A percentile compares a stretch with the other conserved stretches of the same genome.
phyloP scores from a whole-genome alignment of 2,329 filamentous ascomycete genomes.

The Fusarium paranaense region DNA sequence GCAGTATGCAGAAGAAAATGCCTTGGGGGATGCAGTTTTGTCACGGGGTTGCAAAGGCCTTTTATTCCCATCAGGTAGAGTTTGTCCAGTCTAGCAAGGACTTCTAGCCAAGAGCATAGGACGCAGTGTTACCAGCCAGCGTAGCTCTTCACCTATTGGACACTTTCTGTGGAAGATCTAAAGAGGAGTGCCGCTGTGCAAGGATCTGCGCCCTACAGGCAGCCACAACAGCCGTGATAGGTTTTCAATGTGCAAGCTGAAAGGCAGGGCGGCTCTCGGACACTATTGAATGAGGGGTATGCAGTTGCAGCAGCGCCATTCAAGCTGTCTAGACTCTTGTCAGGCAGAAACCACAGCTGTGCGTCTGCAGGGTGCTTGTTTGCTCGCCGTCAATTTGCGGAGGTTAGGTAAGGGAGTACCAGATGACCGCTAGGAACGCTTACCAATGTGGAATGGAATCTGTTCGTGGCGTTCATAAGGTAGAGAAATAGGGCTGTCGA shows the following conservation, averaged over 20 bases:
- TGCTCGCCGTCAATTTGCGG: background rate
- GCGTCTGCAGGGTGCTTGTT: background rate
- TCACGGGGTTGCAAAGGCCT: background rate
- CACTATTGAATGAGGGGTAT: background rate
- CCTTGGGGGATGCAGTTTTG: background rate
- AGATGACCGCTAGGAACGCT: background rate
- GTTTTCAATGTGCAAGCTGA: background rate
- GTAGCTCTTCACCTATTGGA: background rate
- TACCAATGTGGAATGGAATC: background rate
- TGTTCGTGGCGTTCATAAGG: background rate
- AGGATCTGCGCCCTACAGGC: background rate
- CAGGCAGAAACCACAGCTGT: background rate
- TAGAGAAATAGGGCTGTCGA: too few species aligned
- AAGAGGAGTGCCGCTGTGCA: background rate
- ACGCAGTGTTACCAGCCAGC: background rate
- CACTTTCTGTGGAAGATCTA: background rate
- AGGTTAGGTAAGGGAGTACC: background rate
- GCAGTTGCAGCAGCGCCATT: background rate
- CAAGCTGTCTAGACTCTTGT: background rate
- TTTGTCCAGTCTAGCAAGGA: background rate
- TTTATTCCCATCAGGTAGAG: background rate
- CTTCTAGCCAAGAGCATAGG: background rate
- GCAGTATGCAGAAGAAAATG: background rate
- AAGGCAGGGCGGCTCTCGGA: background rate
- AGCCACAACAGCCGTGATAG: background rate